Percentiles rank a stretch among this genome's conserved stretches.
Evolutionary conservation across 1,284 basidiomycete genomes (phyloP).

Genomic region (Ganoderma multipileum): DNA sequence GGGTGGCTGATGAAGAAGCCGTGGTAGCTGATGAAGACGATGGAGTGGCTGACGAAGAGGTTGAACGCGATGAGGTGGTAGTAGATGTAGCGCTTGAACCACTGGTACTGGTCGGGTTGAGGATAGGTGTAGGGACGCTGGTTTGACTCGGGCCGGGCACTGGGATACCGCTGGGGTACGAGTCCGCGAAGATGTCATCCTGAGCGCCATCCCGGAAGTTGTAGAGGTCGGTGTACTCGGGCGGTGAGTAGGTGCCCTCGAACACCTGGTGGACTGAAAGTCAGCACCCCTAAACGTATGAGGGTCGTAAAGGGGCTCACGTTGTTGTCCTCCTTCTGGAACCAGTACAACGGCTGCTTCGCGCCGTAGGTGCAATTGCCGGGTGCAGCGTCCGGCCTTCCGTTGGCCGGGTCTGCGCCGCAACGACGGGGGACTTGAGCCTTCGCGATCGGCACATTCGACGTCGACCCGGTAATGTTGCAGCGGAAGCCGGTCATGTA

Average conservation of each 20-base stretch:
- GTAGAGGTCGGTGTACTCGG: slow-evolving; percentile 65
- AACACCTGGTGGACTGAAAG: slow-evolving; percentile 51
- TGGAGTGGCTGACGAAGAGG: not conserved
- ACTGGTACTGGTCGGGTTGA: not conserved
- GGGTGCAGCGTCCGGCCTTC: slow-evolving; percentile 35
- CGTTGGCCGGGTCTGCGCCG: slow-evolving; percentile 40
- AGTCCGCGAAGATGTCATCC: slow-evolving; percentile 68
- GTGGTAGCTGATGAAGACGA: not conserved
- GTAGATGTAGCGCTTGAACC: slow-evolving; percentile 1
- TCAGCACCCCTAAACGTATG: not conserved
- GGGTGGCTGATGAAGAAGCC: not conserved
- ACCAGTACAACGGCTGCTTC: slow-evolving; percentile 74
- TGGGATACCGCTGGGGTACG: slow-evolving; percentile 38
- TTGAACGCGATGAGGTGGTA: not conserved
- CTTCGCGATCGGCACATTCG: slow-evolving; percentile 51
- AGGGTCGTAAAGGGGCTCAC: slow-evolving; percentile 30
- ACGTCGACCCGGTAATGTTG: slow-evolving; percentile 63
- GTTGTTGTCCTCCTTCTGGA: slow-evolving; percentile 50
- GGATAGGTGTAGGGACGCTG: slow-evolving; percentile 27
- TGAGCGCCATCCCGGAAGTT: slow-evolving; percentile 67
- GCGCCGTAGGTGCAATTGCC: slow-evolving; percentile 72
- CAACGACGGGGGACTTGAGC: slow-evolving; percentile 41
- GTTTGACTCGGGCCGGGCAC: slow-evolving; percentile 31
- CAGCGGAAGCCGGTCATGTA: slow-evolving; percentile 86
- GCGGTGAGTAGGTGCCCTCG: slow-evolving; percentile 59